Evolutionary conservation across 306 rosid species (phyloP), one percentile per base, ranked within the genome.

Genomic region (Pyrus bretschneideri): DNA sequence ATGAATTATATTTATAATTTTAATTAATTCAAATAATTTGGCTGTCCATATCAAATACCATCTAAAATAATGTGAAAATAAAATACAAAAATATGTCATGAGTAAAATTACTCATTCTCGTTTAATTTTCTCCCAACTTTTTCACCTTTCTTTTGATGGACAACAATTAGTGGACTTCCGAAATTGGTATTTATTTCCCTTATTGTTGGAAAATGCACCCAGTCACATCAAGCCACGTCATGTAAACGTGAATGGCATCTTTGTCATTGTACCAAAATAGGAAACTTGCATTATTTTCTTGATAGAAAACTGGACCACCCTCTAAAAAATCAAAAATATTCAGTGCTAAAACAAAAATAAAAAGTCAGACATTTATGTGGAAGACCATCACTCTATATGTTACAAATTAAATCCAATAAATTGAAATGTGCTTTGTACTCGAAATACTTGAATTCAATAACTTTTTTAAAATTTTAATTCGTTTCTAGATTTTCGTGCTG

Each of bases 221-320:
- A 72, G 55, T 72, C 67, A 55, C 64, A 54, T 71, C 65, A 71
- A 9, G 55, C 67, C 76, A 73, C 77, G 69, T 60, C 76, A 9
- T 8, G 2, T 17, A 57, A n/a, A 51, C 22, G 49, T 12, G 51
- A 71, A 33, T 51, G 45, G 45, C 46, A 70, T 70, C 74, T 70
- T 70, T 46, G 74, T 70, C 74, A 51, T 42, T 49, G 30, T 18
- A 22, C 17, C 27, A 33, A 71, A 71, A 54, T 33, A 13, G 19
- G 12, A n/a, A 70, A 31, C 14, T n/a, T 58, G 7, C 11, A 10
- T 58, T 58, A 9, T 4, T 58, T n/a, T 63, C 12, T 3, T 31
- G 68, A 63, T 63, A 63, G 22, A 63, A 63, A 63, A 6, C 40
- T 30, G 68, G 68, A 63, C 68, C 68, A 63, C 68, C 42, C 68